Base-by-base conservation (phyloP, 805 yeast species). In the Vanderwaltozyma polyspora region DNA sequence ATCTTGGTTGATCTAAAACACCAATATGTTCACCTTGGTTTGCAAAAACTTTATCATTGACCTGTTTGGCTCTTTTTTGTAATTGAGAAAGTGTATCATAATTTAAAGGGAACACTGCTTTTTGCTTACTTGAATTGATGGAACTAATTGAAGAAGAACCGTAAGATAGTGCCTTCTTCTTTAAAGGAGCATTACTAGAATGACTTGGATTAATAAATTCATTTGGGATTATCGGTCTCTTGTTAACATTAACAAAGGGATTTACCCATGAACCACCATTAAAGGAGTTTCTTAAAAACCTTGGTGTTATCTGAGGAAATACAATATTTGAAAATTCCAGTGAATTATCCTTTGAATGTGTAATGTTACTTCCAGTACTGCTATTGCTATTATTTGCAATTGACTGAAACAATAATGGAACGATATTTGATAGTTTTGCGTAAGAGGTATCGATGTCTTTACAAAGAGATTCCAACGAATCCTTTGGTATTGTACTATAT, bases 191-290 rank as follows among this genome's bases (percentile, higher is more conserved):
- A 19, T 39, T 5, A 27, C 6, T 15, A 4, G 29, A 25, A 15
- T 5, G 21, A 4, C 25, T 16, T 5, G 29, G 32, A 28, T 35
- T 46, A 22, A 29, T 24, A 13, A 27, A 34, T 11, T 34, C 40
- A 4, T 42, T 34, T 13, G 47, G 32, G 23, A 43, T 37, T 15
- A 40, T 37, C 17, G 40, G 36, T 28, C 16, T 28, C 4, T 10
- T 19, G 14, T 14, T 17, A 10, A 14, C 17, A 27, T 16, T 17
- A 16, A 27, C 70, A 43, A 78, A 77, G 18, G 82, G 83, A 46
- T 79, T 79, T 31, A 72, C 69, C 79, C 86, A 80, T 40, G 77
- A 76, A n/a, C 87, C 89, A 13, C 86, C 89, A 44, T 76, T 76
- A 51, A 76, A 80, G 35, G 70, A 73, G 19, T 75, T 74, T 28